Conservation (phyloP, 129 eudicot genomes). For the Helichrysum umbraculigerum region DNA sequence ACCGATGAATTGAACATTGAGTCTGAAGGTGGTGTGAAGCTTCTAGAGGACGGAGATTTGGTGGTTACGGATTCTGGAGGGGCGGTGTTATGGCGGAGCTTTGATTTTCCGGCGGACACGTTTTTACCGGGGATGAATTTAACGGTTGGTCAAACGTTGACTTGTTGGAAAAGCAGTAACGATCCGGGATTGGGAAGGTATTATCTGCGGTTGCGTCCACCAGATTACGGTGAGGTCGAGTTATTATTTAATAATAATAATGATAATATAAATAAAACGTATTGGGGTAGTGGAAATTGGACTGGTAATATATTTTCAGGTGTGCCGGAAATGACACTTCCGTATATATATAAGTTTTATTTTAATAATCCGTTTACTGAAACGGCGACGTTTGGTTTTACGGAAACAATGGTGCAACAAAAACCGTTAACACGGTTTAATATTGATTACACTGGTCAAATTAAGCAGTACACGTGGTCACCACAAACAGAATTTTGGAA, state of each 20-base stretch:
- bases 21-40: conserved; percentile 33
- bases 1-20: conserved; percentile 19
- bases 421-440: conserved; percentile 74
- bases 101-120: conserved; percentile 78
- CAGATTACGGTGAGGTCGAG: conserved; percentile 80
- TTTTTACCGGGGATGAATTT: conserved; percentile 93
- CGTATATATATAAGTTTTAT: conserved; percentile 68
- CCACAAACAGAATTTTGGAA: conserved; percentile 73
- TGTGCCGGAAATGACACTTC: conserved; percentile 81
- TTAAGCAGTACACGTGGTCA: conserved; percentile 79
- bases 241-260: conserved; percentile 26
- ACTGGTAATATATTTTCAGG: conserved; percentile 61
- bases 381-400: conserved; percentile 77
- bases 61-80: conserved; percentile 38
- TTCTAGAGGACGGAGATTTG: conserved; percentile 70
- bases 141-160: conserved; percentile 48
- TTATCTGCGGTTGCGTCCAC: conserved; percentile 69
- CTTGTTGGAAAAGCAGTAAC: conserved; percentile 58
- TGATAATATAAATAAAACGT: conserved; percentile 14
- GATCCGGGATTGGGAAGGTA: conserved; percentile 89
- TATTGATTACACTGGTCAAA: conserved; percentile 52
- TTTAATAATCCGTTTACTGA: conserved; percentile 60
- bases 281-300: conserved; percentile 87
- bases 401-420: conserved; percentile 47
- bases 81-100: conserved; percentile 64